These are phyloP conservation scores for Cantharellus cinnabarinus DNA, from an alignment of 768 basidiomycete genomes.

Conservation along the genomic window DNA sequence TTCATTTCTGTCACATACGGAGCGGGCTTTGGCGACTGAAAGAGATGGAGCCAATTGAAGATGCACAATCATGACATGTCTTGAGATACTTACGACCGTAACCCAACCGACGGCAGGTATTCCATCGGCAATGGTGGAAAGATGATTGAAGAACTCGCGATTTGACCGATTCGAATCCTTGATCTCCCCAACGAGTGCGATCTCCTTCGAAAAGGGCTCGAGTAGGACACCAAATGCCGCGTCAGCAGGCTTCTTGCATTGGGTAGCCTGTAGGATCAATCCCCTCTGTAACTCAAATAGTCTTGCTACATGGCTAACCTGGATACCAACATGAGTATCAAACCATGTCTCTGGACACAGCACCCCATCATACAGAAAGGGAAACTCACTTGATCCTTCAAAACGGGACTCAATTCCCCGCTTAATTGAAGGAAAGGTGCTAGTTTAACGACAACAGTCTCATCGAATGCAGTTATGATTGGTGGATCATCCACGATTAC, in stretches of 20 bases:
- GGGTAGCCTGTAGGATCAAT: constrained; percentile 42
- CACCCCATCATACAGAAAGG: not conserved
- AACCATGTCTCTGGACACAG: not conserved
- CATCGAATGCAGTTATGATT: constrained; percentile 52
- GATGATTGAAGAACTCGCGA: constrained; percentile 63
- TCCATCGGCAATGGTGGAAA: constrained; percentile 67
- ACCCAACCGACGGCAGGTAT: constrained; percentile 77
- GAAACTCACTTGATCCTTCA: constrained; percentile 55
- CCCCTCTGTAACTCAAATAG: constrained; percentile 48
- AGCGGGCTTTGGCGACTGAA: constrained; percentile 54
- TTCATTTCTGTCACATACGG: constrained; percentile 65
- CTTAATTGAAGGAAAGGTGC: constrained; percentile 58
- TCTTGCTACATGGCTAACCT: constrained; percentile 52
- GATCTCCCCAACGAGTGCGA: constrained; percentile 56
- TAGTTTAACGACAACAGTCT: constrained; percentile 42
- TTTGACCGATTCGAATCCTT: constrained; percentile 63
- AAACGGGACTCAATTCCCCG: constrained; percentile 43
- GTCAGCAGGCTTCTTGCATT: constrained; percentile 59
- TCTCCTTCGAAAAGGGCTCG: constrained; percentile 43
- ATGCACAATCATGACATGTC: not conserved
- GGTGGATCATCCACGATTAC: constrained; percentile 26
- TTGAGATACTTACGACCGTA: constrained; percentile 35
- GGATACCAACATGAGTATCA: not conserved
- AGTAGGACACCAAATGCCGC: constrained; percentile 37
- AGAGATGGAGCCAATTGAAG: not conserved